Conservation (phyloP, 1,139 yeast genomes). For the Blastobotrys petasosporus region DNA sequence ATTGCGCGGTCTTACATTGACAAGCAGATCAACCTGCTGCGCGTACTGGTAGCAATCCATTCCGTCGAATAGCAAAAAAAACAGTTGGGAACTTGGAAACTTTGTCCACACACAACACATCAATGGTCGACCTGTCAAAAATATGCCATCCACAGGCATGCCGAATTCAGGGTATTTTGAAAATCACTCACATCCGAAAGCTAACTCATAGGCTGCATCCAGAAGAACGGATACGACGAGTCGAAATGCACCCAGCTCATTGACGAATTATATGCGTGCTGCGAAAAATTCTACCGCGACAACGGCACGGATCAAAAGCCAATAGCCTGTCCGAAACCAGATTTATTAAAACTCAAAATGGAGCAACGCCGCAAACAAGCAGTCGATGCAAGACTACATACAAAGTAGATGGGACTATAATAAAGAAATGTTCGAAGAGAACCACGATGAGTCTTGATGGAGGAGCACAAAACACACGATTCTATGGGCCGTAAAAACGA, state of each 20-base stretch:
- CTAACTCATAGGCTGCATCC: constrained; percentile 42
- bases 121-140: constrained; percentile 3
- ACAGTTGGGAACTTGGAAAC: too few species aligned
- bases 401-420: constrained; percentile 2
- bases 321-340: constrained; percentile 61
- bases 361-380: constrained; percentile 41
- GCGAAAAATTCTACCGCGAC: constrained; percentile 50
- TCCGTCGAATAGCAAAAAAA: background rate
- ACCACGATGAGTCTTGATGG: constrained; percentile 21
- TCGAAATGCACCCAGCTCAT: constrained; percentile 54
- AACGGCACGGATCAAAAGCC: constrained; percentile 50
- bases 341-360: constrained; percentile 48
- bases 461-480: constrained; percentile 17
- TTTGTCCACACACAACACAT: background rate
- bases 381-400: constrained; percentile 26
- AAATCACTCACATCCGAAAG: background rate
- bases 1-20: constrained; percentile 2
- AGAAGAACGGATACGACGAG: constrained; percentile 51
- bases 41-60: constrained; percentile 12
- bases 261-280: constrained; percentile 58
- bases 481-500: constrained; percentile 23
- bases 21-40: background rate
- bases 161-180: constrained; percentile 47
- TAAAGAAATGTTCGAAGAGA: constrained; percentile 22
- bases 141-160: constrained; percentile 57